Evolutionary conservation across 2,329 filamentous ascomycete genomes (phyloP), one percentile per base, ranked within the genome.

Genomic region (Decorospora gaudefroyi): DNA sequence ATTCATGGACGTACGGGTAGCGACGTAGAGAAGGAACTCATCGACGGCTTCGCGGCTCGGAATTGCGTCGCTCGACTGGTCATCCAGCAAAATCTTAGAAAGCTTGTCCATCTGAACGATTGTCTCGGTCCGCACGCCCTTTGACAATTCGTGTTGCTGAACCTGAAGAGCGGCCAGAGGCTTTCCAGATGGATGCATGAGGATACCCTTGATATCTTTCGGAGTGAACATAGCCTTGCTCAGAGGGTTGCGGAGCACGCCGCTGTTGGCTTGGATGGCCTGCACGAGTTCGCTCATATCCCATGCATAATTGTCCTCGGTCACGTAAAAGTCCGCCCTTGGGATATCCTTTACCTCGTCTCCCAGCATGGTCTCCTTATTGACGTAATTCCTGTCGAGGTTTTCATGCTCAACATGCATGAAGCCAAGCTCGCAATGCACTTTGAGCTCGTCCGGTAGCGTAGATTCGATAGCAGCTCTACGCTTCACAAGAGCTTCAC

Each of bases 291-390:
- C 69, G 9, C 22, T 13, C 31, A 42, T 42, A 4, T 30, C 40
- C 70, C 70, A 73, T 6, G 69, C 69, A 39, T 70, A 72, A n/a
- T 67, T 67, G 43, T 72, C 69, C 23, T 71, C 69, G 0, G 67
- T 72, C 19, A 64, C 66, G 26, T 62, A 67, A 44, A 72, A 70
- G 15, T 68, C 64, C 10, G 54, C 53, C 26, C 68, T 51, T 6
- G 61, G 57, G 6, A 72, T 71, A 11, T 65, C 61, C 27, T 57
- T 62, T 11, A 71, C 43, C 6, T 49, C 37, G 23, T 69, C 63
- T 6, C 54, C 58, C 3, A 62, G 48, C 68, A 72, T 70, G 2
- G 69, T 72, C 25, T 68, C 62, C 6, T 54, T 51, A 35, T 72
- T 72, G 29, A 55, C 57, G 40, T 72, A 71, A 15, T 57, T 63